Evolutionary conservation across 2,329 filamentous ascomycete species (phyloP), one percentile per base, ranked within the genome.

Genomic region (Pseudogymnoascus sp.): DNA sequence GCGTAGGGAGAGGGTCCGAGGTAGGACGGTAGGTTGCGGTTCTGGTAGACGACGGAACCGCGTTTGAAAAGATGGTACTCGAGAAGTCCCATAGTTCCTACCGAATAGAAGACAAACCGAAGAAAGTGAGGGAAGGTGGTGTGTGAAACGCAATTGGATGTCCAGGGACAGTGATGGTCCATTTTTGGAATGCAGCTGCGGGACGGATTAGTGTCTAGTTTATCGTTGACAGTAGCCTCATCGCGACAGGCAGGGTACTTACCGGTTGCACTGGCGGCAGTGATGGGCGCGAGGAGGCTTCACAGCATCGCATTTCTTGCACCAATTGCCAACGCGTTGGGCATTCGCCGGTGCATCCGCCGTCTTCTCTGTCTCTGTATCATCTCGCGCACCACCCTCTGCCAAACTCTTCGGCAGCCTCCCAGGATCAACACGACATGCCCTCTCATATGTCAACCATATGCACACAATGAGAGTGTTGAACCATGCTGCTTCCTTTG

Each of bases 111-210:
- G 47, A 95, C 79, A 76, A 95, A 93, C 69, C 90, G 89, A 56
- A 92, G 67, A 75, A 95, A 95, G 76, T 93, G 87, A 6, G 91
- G 90, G 70, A 92, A 90, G 0, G 89, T 93, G 65, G 86, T 87
- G 74, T 92, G 83, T 11, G 89, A 92, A 62, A 95, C 89, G 77
- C 91, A 96, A 76, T 93, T 93, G 65, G 77, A 79, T 3, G 89
- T 93, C 90, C 90, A 95, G 2, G 90, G 89, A 72, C 90, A 95
- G 77, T 96, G 90, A 76, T 92, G 89, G 76, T 93, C 89, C 89
- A 93, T 93, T 75, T 86, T 88, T 38, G 88, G 87, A 59, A 92
- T 83, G 74, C 89, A 92, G 69, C 79, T 81, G 53, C 80, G 59
- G 13, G 19, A 42, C 19, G 33, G 16, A 26, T 60, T 50, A 63